phyloP scores from a whole-genome alignment of 179 eudicot genomes.

The Dionaea muscipula region DNA sequence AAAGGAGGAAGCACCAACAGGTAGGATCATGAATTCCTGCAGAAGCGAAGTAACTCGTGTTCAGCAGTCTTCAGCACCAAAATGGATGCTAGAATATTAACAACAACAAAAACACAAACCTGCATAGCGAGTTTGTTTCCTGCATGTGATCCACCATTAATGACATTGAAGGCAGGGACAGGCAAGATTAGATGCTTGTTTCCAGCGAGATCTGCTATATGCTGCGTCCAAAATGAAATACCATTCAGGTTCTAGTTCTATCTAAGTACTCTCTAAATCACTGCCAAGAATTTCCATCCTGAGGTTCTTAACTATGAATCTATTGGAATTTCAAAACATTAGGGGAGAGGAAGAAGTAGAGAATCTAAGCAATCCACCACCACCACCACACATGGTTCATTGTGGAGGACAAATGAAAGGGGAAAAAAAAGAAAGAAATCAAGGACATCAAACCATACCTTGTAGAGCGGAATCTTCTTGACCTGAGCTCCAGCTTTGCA shows the following conservation, averaged over 20 bases:
- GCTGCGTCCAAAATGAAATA: conserved; percentile 29
- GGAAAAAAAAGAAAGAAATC: neutral
- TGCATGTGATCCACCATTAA: conserved; percentile 97
- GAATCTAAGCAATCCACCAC: neutral
- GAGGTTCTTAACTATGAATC: no score
- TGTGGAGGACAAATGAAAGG: no score
- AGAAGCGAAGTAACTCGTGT: neutral
- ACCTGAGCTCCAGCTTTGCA: conserved; percentile 37
- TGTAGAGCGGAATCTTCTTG: conserved; percentile 28
- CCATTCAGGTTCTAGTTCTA: neutral
- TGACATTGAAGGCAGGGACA: conserved; percentile 95
- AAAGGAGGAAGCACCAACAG: conserved; percentile 73
- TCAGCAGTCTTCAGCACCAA: neutral
- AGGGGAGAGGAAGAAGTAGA: no score
- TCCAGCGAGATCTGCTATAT: conserved; percentile 83
- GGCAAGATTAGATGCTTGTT: conserved; percentile 84
- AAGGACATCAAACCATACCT: conserved; percentile 9
- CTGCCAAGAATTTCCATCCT: neutral
- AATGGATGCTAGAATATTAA: neutral
- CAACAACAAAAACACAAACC: conserved; percentile 11
- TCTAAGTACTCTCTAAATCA: neutral
- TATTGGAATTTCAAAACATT: neutral
- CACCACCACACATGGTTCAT: neutral
- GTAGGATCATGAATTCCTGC: conserved; percentile 94
- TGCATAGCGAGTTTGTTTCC: conserved; percentile 98